Evolutionary conservation across 192 early-diverging fungal species (phyloP).

Genomic region (Podila verticillata): DNA sequence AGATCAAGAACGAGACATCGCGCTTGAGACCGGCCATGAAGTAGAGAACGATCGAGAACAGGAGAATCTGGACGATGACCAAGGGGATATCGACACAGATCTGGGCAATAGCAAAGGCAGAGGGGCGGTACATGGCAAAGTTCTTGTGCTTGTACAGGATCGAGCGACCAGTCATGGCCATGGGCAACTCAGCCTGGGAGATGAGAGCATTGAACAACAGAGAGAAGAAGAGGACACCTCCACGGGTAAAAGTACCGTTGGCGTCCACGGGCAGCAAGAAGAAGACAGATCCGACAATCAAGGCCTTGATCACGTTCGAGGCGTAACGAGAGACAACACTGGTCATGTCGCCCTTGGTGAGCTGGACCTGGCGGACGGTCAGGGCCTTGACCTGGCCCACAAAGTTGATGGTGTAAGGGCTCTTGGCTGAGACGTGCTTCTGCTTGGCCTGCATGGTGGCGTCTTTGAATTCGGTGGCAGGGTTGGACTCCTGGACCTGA

Average conservation of each 20-base stretch:
- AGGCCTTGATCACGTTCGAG: constrained; percentile 64
- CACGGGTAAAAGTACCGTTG: constrained; percentile 80
- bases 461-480: constrained; percentile 50
- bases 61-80: constrained; percentile 56
- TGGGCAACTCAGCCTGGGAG: constrained; percentile 75
- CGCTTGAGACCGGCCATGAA: constrained; percentile 69
- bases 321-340: constrained; percentile 63
- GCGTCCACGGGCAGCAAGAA: constrained; percentile 63
- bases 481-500: constrained; percentile 25
- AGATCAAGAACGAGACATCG: constrained; percentile 65
- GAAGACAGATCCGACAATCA: constrained; percentile 80
- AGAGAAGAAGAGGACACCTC: constrained; percentile 79
- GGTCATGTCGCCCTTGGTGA: constrained; percentile 63
- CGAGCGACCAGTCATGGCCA: constrained; percentile 74
- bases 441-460: constrained; percentile 67
- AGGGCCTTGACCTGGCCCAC: constrained; percentile 67
- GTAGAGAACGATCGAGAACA: constrained; percentile 67
- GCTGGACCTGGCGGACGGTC: constrained; percentile 70
- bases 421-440: constrained; percentile 56
- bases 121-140: constrained; percentile 73
- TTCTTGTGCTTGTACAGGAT: constrained; percentile 83
- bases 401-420: constrained; percentile 74
- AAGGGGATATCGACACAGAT: constrained; percentile 63
- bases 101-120: constrained; percentile 65
- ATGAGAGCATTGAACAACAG: constrained; percentile 62